Percentiles rank a stretch among this genome's conserved stretches.
Conservation (phyloP, 2,329 filamentous ascomycete species). For the Cercospora sesami region DNA sequence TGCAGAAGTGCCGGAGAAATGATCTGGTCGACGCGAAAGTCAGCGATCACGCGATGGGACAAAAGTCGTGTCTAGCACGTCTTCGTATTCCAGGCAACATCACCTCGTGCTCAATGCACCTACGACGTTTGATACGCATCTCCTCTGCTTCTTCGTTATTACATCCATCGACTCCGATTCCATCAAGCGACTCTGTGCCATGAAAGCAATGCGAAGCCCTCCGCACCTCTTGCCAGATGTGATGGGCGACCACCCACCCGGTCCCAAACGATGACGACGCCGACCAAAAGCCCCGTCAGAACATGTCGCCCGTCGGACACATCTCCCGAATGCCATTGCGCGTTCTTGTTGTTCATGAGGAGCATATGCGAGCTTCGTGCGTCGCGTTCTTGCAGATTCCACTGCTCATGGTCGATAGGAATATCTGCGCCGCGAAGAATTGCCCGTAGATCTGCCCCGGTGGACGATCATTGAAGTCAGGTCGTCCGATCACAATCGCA, state of each 20-base stretch:
- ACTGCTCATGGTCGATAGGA: background rate
- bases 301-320: background rate
- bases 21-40: background rate
- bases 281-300: background rate
- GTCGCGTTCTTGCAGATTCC: background rate
- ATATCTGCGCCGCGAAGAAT: background rate
- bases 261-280: background rate
- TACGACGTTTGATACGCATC: background rate
- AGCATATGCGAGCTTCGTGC: background rate
- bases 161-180: background rate
- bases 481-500: constrained; percentile 2
- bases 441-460: background rate
- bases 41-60: background rate
- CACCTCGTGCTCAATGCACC: background rate
- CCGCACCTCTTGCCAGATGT: background rate
- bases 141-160: background rate
- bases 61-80: background rate
- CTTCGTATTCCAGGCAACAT: background rate
- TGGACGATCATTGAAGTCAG: background rate
- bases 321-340: background rate
- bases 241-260: background rate
- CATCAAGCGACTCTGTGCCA: too few relatives aligned
- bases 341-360: background rate
- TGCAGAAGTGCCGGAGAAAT: background rate
- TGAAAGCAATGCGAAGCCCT: background rate